Evolutionary conservation across 2,329 filamentous ascomycete species (phyloP).

Genomic region (Rutstroemia sp.): DNA sequence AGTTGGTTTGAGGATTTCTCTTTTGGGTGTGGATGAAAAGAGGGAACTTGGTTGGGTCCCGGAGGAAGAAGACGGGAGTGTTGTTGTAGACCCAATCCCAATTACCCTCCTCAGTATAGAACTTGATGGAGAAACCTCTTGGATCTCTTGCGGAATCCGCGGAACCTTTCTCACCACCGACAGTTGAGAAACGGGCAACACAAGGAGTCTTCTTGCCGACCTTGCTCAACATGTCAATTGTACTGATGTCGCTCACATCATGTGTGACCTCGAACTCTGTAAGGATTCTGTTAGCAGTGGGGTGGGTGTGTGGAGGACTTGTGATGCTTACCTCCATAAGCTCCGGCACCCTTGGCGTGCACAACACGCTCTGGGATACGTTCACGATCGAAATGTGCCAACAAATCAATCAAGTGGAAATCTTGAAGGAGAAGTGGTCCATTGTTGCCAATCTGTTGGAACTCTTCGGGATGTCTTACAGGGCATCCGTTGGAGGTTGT

Average conservation of each 20-base stretch:
- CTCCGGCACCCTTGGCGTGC: conserved; percentile 37
- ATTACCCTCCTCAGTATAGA: conserved; percentile 63
- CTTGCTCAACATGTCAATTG: conserved; percentile 35
- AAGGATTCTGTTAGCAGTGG: conserved; percentile 9
- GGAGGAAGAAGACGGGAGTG: conserved; percentile 69
- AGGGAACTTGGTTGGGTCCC: conserved; percentile 68
- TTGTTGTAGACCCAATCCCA: conserved; percentile 73
- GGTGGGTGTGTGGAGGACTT: neutral
- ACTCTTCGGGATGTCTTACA: conserved; percentile 43
- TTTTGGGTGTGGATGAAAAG: conserved; percentile 74
- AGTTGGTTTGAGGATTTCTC: conserved; percentile 63
- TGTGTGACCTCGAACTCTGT: conserved; percentile 28
- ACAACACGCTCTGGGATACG: conserved; percentile 31
- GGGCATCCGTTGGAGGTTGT: conserved; percentile 54
- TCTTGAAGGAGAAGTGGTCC: conserved; percentile 57
- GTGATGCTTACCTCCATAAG: conserved; percentile 23
- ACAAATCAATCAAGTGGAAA: conserved; percentile 56
- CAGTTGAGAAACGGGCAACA: conserved; percentile 63
- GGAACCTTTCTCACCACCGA: conserved; percentile 61
- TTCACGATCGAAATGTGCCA: conserved; percentile 47
- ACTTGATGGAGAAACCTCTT: conserved; percentile 62
- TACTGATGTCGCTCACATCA: conserved; percentile 23
- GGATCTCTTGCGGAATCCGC: conserved; percentile 61
- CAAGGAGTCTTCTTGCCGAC: conserved; percentile 63
- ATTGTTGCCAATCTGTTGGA: conserved; percentile 46